Percentiles rank a stretch among this genome's conserved stretches.
These are phyloP conservation scores for Arxiozyma heterogenica DNA, from an alignment of 1,139 yeast genomes.

Conservation along the genomic window DNA sequence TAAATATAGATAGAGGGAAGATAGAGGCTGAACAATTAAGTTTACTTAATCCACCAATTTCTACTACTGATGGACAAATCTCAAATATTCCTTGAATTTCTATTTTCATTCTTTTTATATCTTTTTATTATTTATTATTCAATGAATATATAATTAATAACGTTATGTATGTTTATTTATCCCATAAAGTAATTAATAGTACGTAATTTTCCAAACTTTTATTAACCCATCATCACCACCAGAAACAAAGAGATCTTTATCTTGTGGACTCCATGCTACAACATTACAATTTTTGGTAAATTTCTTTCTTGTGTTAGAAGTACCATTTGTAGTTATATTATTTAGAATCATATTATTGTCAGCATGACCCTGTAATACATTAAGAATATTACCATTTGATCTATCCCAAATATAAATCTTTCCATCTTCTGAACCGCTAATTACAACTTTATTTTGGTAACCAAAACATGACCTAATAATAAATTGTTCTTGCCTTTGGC, in stretches of 20 bases:
- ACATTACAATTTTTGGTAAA: slow-evolving; percentile 28
- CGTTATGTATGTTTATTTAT: background rate
- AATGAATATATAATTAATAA: background rate
- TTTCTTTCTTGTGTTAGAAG: slow-evolving; percentile 9
- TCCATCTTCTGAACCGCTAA: slow-evolving; percentile 82
- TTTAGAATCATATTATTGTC: slow-evolving; percentile 12
- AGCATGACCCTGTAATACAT: slow-evolving; percentile 53
- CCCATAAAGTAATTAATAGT: slow-evolving; percentile 16
- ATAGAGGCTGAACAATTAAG: slow-evolving; percentile 37
- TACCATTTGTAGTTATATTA: background rate
- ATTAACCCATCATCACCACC: slow-evolving; percentile 75
- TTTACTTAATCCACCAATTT: background rate
- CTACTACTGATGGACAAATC: background rate
- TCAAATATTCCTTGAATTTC: background rate
- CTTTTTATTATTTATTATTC: background rate
- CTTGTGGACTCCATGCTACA: slow-evolving; percentile 62
- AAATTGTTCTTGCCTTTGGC: slow-evolving; percentile 61
- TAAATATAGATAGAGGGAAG: slow-evolving; percentile 52
- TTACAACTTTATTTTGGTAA: slow-evolving; percentile 54
- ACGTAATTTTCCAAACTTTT: slow-evolving; percentile 49
- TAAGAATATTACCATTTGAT: slow-evolving; percentile 59
- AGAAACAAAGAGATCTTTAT: slow-evolving; percentile 58
- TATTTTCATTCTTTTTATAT: background rate
- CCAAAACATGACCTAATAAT: slow-evolving; percentile 79
- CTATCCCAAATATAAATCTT: slow-evolving; percentile 74